Percentiles rank a stretch among this genome's conserved stretches.
These are phyloP conservation scores for Venturia pyrina DNA, from an alignment of 2,329 filamentous ascomycete genomes.

Conservation along the genomic window DNA sequence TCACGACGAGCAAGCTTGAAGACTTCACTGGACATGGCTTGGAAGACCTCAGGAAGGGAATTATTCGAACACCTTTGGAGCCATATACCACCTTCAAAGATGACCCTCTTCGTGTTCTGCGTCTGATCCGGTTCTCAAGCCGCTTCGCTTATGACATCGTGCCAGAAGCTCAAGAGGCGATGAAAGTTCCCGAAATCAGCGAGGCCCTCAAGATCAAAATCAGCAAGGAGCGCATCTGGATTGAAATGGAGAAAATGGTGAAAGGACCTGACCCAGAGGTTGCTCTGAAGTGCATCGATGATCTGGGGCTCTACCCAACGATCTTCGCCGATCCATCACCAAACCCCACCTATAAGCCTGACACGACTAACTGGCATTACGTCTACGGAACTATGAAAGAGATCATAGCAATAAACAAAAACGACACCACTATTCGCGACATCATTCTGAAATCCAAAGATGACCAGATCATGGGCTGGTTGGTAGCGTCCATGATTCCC, in stretches of 20 bases:
- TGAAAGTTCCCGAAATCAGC: constrained; percentile 71
- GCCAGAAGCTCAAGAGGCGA: constrained; percentile 54
- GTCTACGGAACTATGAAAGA: constrained; percentile 40
- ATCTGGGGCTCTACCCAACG: constrained; percentile 57
- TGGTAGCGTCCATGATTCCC: constrained; percentile 63
- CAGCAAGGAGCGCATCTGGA: constrained; percentile 77
- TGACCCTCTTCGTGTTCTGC: constrained; percentile 77
- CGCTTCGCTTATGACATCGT: constrained; percentile 74
- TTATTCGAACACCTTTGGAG: constrained; percentile 78
- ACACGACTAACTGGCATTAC: constrained; percentile 49
- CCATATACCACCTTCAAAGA: constrained; percentile 91
- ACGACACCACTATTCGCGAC: constrained; percentile 40
- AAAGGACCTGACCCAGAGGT: constrained; percentile 52
- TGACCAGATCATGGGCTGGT: constrained; percentile 65
- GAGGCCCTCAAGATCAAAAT: constrained; percentile 77
- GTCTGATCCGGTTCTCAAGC: constrained; percentile 83
- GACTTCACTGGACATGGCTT: constrained; percentile 72
- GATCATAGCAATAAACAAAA: constrained; percentile 21
- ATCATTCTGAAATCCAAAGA: constrained; percentile 37
- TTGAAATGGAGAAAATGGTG: constrained; percentile 87
- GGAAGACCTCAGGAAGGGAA: constrained; percentile 57
- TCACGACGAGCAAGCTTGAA: constrained; percentile 69
- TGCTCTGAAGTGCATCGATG: constrained; percentile 56
- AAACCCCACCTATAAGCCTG: constrained; percentile 43
- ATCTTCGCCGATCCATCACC: constrained; percentile 62